Evolutionary conservation across 805 yeast genomes (phyloP).

Genomic region (Candida tallmaniae): DNA sequence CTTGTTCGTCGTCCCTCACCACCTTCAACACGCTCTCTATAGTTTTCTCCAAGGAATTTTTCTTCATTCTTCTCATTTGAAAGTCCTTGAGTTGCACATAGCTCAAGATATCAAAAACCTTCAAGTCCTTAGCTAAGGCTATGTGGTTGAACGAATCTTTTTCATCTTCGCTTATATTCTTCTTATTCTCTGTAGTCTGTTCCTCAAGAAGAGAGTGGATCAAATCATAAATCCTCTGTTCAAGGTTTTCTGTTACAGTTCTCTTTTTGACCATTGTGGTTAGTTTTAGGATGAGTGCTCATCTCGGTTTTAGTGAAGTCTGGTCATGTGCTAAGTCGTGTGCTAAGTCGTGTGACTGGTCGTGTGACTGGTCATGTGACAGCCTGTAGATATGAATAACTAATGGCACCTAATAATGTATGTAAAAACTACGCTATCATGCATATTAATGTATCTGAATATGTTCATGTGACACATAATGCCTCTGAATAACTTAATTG

Average conservation of each 20-base stretch:
- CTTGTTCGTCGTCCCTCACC: slow-evolving; percentile 56
- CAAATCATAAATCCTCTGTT: slow-evolving; percentile 52
- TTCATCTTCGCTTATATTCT: slow-evolving; percentile 21
- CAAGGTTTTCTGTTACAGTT: slow-evolving; percentile 27
- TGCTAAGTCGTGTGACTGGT: too few species aligned
- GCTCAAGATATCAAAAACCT: slow-evolving; percentile 46
- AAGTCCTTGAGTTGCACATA: slow-evolving; percentile 63
- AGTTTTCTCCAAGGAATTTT: slow-evolving; percentile 55
- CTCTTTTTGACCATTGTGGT: slow-evolving; percentile 6
- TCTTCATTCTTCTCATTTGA: slow-evolving; percentile 66
- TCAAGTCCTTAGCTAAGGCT: slow-evolving; percentile 61
- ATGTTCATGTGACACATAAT: too few species aligned
- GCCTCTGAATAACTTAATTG: too few species aligned
- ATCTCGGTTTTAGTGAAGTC: slow-evolving; percentile 1
- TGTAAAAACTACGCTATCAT: too few species aligned
- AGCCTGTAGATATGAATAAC: too few species aligned
- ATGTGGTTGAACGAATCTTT: slow-evolving; percentile 39
- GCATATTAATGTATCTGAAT: too few species aligned
- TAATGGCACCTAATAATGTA: too few species aligned
- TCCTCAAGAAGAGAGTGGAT: slow-evolving; percentile 58
- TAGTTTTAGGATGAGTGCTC: not conserved
- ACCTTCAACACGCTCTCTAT: slow-evolving; percentile 55
- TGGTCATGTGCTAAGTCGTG: too few species aligned
- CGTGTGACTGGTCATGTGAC: too few species aligned
- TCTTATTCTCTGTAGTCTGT: slow-evolving; percentile 43